Evolutionary conservation across 495 filamentous ascomycete genomes (phyloP), one percentile per base, ranked within the genome.

Genomic region (Rostrohypoxylon terebratum): DNA sequence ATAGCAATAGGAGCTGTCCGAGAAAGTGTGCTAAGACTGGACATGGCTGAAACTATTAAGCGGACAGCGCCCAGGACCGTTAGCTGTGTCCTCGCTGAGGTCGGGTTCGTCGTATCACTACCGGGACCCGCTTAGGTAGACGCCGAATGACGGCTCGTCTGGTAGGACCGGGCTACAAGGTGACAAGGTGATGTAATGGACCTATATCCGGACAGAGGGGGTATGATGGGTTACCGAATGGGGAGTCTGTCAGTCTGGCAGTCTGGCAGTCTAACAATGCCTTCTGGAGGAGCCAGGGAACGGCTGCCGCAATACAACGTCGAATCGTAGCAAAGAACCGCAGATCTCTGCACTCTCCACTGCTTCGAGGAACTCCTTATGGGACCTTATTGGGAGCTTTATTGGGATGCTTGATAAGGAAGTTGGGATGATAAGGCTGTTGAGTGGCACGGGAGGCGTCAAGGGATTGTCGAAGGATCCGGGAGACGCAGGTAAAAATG

Each of bases 1-100:
- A 88, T 88, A 74, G 85, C 83, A 69, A 88, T 88, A 73, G 86
- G 86, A 72, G 81, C 83, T 79, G 85, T 87, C 77, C 86, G 80
- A 18, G 82, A 79, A 78, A 87, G 78, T 68, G 81, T 69, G 68
- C 77, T 78, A 72, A 83, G 79, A 69, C 78, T 79, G 57, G 85
- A 82, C 85, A 87, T 87, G 81, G 75, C 72, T 79, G 70, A 78
- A 67, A 36, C 62, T 72, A 51, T 61, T 66, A 23, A 59, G 48
- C 63, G 53, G 51, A 13, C 38, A 57, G 53, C 38, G 55, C 31
- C 59, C 57, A 59, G 28, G 5, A 40, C 61, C 40, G 57, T 45
- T 71, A 65, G 45, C 59, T 60, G 47, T 34, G 44, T 59, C 62
- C 58, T 54, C 48, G 66, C 61, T 53, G 67, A 71, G 59, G 51